Conservation (phyloP, 129 eudicot genomes). For the Kitagawia praeruptora region DNA sequence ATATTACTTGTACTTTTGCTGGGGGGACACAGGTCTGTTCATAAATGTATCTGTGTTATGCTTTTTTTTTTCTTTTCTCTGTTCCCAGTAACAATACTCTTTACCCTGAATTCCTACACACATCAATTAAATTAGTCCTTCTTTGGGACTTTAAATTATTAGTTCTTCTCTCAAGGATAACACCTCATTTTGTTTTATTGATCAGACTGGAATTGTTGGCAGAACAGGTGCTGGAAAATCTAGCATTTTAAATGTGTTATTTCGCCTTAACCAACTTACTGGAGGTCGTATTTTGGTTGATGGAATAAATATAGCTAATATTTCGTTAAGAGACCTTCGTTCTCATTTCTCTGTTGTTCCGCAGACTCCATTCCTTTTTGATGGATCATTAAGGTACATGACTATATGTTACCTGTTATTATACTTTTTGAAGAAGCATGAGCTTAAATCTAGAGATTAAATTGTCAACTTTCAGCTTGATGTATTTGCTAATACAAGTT, state of each 20-base stretch:
- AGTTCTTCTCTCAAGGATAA: neutral
- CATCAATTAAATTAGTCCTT: neutral
- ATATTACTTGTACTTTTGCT: slow-evolving; percentile 47
- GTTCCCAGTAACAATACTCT: neutral
- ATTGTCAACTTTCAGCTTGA: neutral
- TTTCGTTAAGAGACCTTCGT: slow-evolving; percentile 75
- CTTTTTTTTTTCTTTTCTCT: neutral
- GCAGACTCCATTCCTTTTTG: slow-evolving; percentile 81
- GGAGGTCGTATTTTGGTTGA: slow-evolving; percentile 73
- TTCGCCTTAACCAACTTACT: slow-evolving; percentile 72
- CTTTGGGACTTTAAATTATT: neutral
- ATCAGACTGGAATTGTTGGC: slow-evolving; percentile 90
- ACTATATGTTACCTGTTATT: neutral
- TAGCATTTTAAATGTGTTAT: slow-evolving; percentile 78
- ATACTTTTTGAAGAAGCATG: neutral
- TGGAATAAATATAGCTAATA: slow-evolving; percentile 50
- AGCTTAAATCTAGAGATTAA: neutral
- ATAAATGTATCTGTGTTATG: neutral
- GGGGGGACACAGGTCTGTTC: slow-evolving; percentile 69
- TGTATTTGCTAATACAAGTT: neutral
- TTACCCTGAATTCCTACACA: neutral
- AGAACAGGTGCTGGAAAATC: slow-evolving; percentile 99
- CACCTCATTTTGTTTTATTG: neutral
- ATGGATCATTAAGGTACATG: slow-evolving; percentile 80
- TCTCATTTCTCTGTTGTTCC: slow-evolving; percentile 82